phyloP scores from a whole-genome alignment of 805 yeast species.

The Starmerella apicola region DNA sequence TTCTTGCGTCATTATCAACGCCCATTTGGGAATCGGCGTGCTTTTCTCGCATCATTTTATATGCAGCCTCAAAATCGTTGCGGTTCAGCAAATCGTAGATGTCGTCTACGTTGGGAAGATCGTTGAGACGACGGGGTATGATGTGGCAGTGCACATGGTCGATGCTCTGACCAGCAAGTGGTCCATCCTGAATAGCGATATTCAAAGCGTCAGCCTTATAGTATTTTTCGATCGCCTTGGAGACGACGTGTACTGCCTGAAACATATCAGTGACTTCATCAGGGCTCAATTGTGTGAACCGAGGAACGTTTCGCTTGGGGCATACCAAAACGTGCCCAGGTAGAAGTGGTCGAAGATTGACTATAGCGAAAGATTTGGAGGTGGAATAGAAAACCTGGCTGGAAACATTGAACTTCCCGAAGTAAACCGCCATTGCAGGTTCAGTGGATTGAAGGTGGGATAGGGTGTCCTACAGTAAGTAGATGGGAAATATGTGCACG shows the following conservation, averaged over 20 bases:
- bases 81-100: slow-evolving; percentile 56
- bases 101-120: slow-evolving; percentile 56
- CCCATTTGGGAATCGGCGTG: slow-evolving; percentile 23
- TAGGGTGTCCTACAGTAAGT: too few species aligned
- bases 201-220: slow-evolving; percentile 77
- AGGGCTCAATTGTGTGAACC: slow-evolving; percentile 54
- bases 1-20: slow-evolving; percentile 41
- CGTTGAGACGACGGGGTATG: slow-evolving; percentile 59
- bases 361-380: slow-evolving; percentile 65
- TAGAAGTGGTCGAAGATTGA: slow-evolving; percentile 80
- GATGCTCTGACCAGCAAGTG: slow-evolving; percentile 89
- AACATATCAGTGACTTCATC: slow-evolving; percentile 71
- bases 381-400: slow-evolving; percentile 38
- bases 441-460: too few species aligned
- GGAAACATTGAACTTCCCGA: slow-evolving; percentile 27
- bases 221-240: slow-evolving; percentile 48
- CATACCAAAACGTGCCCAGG: slow-evolving; percentile 91
- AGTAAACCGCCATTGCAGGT: slow-evolving; percentile 8
- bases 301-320: slow-evolving; percentile 56
- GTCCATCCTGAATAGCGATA: slow-evolving; percentile 92
- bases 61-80: slow-evolving; percentile 38
- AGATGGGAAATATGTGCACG: too few species aligned
- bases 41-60: slow-evolving; percentile 23
- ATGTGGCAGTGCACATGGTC: slow-evolving; percentile 92
- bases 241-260: slow-evolving; percentile 56